Evolutionary conservation across 1,284 basidiomycete genomes (phyloP), one percentile per base, ranked within the genome.

Genomic region (Ceratorhiza oryzae-sativae): DNA sequence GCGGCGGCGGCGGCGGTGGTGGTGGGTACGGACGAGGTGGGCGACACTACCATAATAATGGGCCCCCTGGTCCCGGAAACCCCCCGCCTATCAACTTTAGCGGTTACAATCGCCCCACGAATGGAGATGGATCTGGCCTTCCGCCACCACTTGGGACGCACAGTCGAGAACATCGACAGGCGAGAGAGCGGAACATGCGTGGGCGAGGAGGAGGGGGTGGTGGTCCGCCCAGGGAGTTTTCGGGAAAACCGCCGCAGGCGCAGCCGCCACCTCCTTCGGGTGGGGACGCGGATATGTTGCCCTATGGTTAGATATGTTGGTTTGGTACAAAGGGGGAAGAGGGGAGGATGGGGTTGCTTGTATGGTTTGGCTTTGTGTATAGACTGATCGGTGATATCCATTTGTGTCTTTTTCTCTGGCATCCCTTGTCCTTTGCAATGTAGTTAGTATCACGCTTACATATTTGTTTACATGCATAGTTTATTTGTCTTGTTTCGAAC

Each of bases 181-280:
- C 53, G 49, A 30, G 63, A 1, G 63, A 68, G 36, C 63, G 63
- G 51, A 68, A 68, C 56, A 68, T 65, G 62, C 42, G 46, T 20
- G 62, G 63, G 62, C 42, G 46, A 13, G 62, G 63, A 23, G 56
- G 36, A 13, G 8, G 36, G 36, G 36, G 36, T 6, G 36, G 36
- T 25, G 20, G 12, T 13, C 49, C 49, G 20, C 56, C 56, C 8
- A n/a, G 56, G 25, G 56, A 59, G 25, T 59, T 59, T 41, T 20
- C 36, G 15, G 20, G 13, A 9, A 59, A 59, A 34, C 20, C 41
- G 18, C 25, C 20, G n/a, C 13, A 41, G 15, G 41, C n/a, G 8
- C 36, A 32, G 25, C 60, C 42, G n/a, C 60, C 45, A 27, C 49
- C 49, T 1, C 42, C 60, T 3, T 30, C 60, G 12, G 27, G 32